Conservation (phyloP, 2,329 filamentous ascomycete species). For the Fusarium nematophilum region DNA sequence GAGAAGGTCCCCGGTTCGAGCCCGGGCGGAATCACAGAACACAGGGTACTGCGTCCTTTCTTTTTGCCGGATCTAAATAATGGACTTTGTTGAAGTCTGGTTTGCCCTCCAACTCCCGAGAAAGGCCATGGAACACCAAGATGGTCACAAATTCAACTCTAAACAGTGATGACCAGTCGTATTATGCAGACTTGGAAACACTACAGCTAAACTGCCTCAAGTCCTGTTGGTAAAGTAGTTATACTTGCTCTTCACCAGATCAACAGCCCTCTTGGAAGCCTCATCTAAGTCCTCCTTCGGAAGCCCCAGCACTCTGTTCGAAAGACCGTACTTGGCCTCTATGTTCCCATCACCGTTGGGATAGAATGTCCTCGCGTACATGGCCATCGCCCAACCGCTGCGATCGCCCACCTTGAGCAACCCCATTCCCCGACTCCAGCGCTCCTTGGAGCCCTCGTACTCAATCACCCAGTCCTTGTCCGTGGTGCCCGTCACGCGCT, state of each 20-base stretch:
- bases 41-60: too few relatives aligned
- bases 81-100: too few relatives aligned
- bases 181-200: neutral
- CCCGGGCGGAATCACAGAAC: conserved; percentile 39
- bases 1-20: conserved; percentile 42
- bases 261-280: conserved; percentile 61
- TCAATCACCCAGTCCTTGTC: conserved; percentile 64
- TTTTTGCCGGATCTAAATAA: too few relatives aligned
- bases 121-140: too few relatives aligned
- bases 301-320: conserved; percentile 67
- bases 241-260: conserved; percentile 47
- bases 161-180: too few relatives aligned
- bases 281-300: conserved; percentile 69
- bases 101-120: too few relatives aligned
- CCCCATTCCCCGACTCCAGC: conserved; percentile 60
- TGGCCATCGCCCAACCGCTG: conserved; percentile 57
- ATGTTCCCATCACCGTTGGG: conserved; percentile 55
- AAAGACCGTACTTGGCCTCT: conserved; percentile 49
- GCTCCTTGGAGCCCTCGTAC: conserved; percentile 57
- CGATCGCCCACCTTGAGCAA: conserved; percentile 54
- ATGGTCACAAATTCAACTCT: too few relatives aligned
- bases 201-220: neutral
- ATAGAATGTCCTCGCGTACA: conserved; percentile 69
- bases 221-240: conserved; percentile 36
- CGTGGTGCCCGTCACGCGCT: conserved; percentile 67